These are phyloP conservation scores for Leccinum incarnatum DNA, from an alignment of 768 basidiomycete genomes.

Conservation along the genomic window DNA sequence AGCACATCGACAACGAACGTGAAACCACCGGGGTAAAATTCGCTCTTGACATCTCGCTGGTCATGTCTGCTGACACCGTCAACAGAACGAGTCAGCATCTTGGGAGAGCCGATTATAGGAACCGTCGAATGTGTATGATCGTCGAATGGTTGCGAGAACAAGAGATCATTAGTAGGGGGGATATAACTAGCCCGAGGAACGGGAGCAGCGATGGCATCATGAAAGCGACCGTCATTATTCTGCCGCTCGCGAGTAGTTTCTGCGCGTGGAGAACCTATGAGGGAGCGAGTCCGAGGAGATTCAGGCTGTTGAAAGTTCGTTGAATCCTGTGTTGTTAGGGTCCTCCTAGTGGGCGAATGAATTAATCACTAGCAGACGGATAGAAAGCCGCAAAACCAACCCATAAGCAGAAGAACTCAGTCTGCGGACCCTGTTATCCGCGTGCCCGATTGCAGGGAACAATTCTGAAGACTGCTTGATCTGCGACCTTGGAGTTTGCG, in stretches of 20 bases:
- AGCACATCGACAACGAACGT: conserved; percentile 10
- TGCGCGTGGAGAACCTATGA: not conserved
- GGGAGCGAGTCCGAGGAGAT: not conserved
- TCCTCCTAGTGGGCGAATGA: not conserved
- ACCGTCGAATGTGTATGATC: not conserved
- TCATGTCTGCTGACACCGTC: not conserved
- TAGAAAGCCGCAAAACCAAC: conserved; percentile 4
- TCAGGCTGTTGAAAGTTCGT: not conserved
- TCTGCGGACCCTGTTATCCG: not conserved
- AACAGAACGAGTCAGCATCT: not conserved
- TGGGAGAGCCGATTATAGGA: not conserved
- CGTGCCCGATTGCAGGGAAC: not conserved
- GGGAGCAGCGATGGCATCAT: not conserved
- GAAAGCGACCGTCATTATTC: not conserved
- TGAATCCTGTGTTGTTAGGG: not conserved
- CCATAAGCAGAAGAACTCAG: not conserved
- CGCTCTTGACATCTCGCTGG: conserved; percentile 5
- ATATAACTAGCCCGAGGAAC: conserved; percentile 10
- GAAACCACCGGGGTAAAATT: not conserved
- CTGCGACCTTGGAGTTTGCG: not conserved
- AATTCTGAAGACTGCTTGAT: not conserved
- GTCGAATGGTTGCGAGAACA: conserved; percentile 11
- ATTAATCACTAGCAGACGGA: not conserved
- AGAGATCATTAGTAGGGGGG: conserved; percentile 17
- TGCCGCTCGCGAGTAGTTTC: conserved; percentile 4